A percentile compares a stretch with the other conserved stretches of the same genome.
Conservation (phyloP, 257 asterid genomes). For the Verbascum thapsus region DNA sequence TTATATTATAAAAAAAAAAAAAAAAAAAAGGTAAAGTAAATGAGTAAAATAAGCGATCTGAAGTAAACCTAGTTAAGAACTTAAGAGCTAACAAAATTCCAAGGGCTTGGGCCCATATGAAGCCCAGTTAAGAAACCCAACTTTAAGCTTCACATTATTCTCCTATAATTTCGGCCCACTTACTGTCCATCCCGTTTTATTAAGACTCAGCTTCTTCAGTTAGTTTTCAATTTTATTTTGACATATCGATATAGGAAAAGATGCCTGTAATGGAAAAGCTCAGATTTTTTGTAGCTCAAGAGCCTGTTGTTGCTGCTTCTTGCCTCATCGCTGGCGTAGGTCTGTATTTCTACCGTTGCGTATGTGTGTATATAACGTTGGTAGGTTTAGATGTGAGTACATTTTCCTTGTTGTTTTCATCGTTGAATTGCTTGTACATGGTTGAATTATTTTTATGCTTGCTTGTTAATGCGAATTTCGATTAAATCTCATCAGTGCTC, state of each 20-base stretch:
- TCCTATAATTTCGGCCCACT: not conserved
- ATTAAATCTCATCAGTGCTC: not conserved
- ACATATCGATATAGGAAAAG: slow-evolving; percentile 17
- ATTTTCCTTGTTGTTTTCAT: not conserved
- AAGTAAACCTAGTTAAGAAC: no score
- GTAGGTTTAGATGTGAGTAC: slow-evolving; percentile 5
- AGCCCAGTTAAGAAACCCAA: no score
- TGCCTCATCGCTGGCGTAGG: slow-evolving; percentile 71
- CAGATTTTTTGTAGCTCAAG: slow-evolving; percentile 65
- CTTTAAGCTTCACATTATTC: no score
- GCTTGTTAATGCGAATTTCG: not conserved
- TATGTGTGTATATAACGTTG: not conserved
- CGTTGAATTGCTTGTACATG: not conserved
- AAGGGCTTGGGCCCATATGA: no score
- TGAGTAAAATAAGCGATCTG: no score
- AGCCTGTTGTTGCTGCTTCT: slow-evolving; percentile 76
- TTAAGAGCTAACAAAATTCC: no score
- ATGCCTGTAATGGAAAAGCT: slow-evolving; percentile 70
- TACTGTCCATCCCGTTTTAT: not conserved
- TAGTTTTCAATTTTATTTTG: no score
- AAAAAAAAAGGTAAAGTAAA: no score
- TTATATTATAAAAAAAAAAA: no score
- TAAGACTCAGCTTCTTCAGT: slow-evolving; percentile 26
- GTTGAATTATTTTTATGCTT: not conserved
- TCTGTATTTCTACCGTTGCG: slow-evolving; percentile 21